Evolutionary conservation across 352 stramenopile species (phyloP), one percentile per base, ranked within the genome.

Genomic region (Phytopythium aichiense): DNA sequence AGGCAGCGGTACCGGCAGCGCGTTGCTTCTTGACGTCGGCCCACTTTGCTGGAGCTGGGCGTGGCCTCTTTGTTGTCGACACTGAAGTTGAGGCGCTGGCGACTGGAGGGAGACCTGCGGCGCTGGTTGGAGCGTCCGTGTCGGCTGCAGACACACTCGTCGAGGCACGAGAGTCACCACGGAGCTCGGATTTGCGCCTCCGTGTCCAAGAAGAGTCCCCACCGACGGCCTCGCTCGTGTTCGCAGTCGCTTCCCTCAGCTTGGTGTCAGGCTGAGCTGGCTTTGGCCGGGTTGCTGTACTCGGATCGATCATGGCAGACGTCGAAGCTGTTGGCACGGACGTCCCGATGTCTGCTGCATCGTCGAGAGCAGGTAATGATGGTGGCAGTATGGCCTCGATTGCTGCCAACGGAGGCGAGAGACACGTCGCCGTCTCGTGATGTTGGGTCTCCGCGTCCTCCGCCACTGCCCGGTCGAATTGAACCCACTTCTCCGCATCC

Each of bases 1-100:
- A 18, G 22, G 22, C 9, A n/a, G 31, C 61, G 55, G 2, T 49
- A 46, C 4, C 23, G 28, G 16, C 56, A 20, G 28, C 56, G 60
- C 63, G 61, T 60, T 23, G 58, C 30, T 56, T 63, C 69, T 84
- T 87, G 49, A 80, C 73, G 37, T 87, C 65, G 0, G 76, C 75
- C 75, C 73, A 84, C 22, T 68, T 83, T 23, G 65, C 65, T 31
- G 68, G 53, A 6, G n/a, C 53, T 23, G 28, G 22, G 2, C 58
- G 69, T 13, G 37, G 63, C 45, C 53, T 66, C 38, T 65, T 73
- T n/a, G 18, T 43, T 35, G 49, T 28, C 25, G 71, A 64, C 12
- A 30, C 12, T 37, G 48, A 6, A 20, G 2, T 22, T 0, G 25
- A 7, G 16, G 12, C 9, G 4, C 22, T 16, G 13, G 48, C 5